phyloP scores from a whole-genome alignment of 2,329 filamentous ascomycete species.

The Colletotrichum sojae region DNA sequence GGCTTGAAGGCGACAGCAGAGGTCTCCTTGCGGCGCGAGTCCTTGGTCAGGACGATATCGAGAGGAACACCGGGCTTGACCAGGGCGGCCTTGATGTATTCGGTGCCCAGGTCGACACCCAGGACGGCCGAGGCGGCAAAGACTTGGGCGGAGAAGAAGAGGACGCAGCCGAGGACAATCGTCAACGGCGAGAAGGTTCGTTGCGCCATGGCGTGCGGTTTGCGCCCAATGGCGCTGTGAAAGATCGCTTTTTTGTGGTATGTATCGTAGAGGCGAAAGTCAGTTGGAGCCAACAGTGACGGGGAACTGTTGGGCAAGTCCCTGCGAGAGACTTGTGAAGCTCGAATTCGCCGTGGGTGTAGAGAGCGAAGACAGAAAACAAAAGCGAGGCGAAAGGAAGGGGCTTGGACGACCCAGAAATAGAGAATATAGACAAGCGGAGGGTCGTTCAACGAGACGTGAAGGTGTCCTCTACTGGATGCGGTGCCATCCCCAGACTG shows the following conservation, averaged over 20 bases:
- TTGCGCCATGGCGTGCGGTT: conserved; percentile 50
- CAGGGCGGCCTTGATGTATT: conserved; percentile 95
- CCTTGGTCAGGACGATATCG: conserved; percentile 97
- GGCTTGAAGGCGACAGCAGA: conserved; percentile 96
- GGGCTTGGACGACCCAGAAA: conserved; percentile 23
- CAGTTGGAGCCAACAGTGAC: conserved; percentile 18
- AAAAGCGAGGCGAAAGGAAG: conserved; percentile 18
- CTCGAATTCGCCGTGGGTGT: conserved; percentile 1
- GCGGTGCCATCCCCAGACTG: conserved; percentile 36
- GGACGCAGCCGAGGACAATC: conserved; percentile 56
- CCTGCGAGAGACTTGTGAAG: conserved; percentile 27
- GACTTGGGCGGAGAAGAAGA: conserved; percentile 63
- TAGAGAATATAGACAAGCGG: conserved; percentile 24
- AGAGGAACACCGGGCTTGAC: conserved; percentile 98
- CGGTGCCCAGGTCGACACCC: conserved; percentile 93
- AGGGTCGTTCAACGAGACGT: conserved; percentile 31
- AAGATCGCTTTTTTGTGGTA: background rate
- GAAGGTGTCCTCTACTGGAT: conserved; percentile 40
- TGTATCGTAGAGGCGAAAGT: conserved; percentile 19
- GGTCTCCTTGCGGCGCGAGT: conserved; percentile 95
- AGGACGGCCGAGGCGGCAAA: conserved; percentile 80
- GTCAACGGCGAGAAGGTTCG: conserved; percentile 53
- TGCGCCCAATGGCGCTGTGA: conserved; percentile 40
- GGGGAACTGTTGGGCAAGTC: conserved; percentile 19
- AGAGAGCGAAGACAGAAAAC: conserved; percentile 7